Base-by-base conservation (phyloP, 768 basidiomycete species). In the Tulasnella sp. region DNA sequence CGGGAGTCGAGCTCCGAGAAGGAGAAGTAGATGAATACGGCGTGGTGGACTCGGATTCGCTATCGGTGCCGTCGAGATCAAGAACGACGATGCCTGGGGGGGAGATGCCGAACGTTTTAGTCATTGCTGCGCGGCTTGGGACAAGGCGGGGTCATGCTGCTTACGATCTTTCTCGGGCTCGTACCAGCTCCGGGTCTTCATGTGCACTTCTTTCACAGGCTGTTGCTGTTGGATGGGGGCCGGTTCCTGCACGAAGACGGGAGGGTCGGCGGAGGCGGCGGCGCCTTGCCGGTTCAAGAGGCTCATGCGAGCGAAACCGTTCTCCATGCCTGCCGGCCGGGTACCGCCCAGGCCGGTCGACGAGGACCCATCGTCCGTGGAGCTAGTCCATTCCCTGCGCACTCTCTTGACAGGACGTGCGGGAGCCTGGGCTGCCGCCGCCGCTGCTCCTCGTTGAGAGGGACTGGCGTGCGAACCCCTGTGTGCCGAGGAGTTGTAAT, bases 101-200 rank as follows among this genome's bases (percentile, higher is more conserved):
- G 73, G 16, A 40, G 78, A 46, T 3, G 46, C 3, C 46, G 78
- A 37, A 72, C 82, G 73, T 79, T 37, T 77, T 28, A 48, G 76
- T 40, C 37, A 60, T 79, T 31, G 44, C 40, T 76, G 41, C 73
- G 60, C 60, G 50, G 81, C n/a, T n/a, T 20, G 73, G 76, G 50
- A 37, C 82, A 22, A 28, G 58, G 44, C 82, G 46, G 34, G 75
- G 7, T 76, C 44, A 31, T 72, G 83, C 5, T 42, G 88, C 91
- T 83, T 85, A 94, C 93, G 87, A 84, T 93, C 90, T 82, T 89
- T 91, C 83, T 93, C 93, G 6, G 90, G 88, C 84, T 92, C 92
- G 83, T 91, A 93, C 91, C 91, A 93, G 42, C 91, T 90, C 12
- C 88, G 88, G 12, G 84, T 83, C 81, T 90, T 91, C 93, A 94